Evolutionary conservation across 2,329 filamentous ascomycete species (phyloP), one percentile per base, ranked within the genome.

Genomic region (Exophiala sideris): DNA sequence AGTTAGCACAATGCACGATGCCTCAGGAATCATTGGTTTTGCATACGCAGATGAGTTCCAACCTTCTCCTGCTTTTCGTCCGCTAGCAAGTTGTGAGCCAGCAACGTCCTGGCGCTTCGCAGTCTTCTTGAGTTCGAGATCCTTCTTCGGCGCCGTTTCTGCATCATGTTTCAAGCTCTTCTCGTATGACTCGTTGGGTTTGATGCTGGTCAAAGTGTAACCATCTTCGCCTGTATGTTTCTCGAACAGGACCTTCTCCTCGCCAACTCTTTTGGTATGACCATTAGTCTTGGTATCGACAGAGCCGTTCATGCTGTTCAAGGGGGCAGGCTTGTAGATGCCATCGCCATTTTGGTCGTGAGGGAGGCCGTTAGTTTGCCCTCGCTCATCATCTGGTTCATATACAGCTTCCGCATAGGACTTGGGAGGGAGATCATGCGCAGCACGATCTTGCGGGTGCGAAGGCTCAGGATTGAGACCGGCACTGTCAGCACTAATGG

Each of bases 1-100:
- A 36, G 20, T 50, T 38, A 35, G 9, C 24, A 57, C 45, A 59
- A 20, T 5, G 2, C 20, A 7, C n/a, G 21, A 12, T 12, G 7
- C 24, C 12, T 18, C 11, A 11, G 16, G 18, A 5, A 32, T 29
- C n/a, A 42, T 42, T 32, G 5, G 7, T 44, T 10, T 18, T 24
- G 18, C 59, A 48, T 69, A 76, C 73, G 72, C 73, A 72, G 76
- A 73, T 67, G 60, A 67, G 16, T 76, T 70, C 79, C 79, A 82
- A 24, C 78, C 76, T 42, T 75, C 76, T 34, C 79, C 78, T n/a
- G 79, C 79, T 62, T 72, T 68, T 40, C 77, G 71, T 20, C 79
- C 79, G 55, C 77, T 77, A 46, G 76, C 76, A 51, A 82, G 73
- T 59, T 60, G 45, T 20, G 52, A 45, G 24, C 55, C 50, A 6